phyloP scores from a whole-genome alignment of 2,329 filamentous ascomycete genomes.

The Blumeriella jaapii region DNA sequence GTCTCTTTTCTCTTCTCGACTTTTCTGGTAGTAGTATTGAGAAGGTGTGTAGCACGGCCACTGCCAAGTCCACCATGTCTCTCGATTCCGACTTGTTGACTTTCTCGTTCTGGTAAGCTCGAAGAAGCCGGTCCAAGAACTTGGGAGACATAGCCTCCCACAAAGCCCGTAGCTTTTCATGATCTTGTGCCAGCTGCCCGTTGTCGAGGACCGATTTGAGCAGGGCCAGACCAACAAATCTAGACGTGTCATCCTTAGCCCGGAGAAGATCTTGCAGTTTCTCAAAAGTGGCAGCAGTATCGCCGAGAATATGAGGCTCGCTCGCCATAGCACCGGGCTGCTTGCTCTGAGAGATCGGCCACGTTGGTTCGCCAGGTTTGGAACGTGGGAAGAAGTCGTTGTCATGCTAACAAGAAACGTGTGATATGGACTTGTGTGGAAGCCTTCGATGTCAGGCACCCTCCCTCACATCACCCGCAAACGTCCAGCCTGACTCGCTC shows the following conservation, averaged over 20 bases:
- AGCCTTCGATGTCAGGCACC: too few relatives aligned
- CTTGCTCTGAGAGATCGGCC: too few relatives aligned
- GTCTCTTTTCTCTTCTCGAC: constrained; percentile 33
- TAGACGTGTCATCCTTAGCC: constrained; percentile 53
- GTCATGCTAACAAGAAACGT: background rate
- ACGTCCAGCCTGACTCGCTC: background rate
- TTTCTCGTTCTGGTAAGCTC: constrained; percentile 35
- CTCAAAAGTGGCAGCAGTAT: constrained; percentile 28
- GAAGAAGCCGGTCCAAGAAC: constrained; percentile 52
- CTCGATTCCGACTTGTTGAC: constrained; percentile 34
- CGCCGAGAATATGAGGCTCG: constrained; percentile 2
- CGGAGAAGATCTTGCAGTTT: constrained; percentile 45
- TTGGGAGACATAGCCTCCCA: constrained; percentile 51
- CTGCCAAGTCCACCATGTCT: constrained; percentile 52
- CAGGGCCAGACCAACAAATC: constrained; percentile 56
- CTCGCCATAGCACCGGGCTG: background rate
- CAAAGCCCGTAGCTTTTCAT: constrained; percentile 34
- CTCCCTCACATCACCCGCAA: background rate
- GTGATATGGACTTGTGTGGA: too few relatives aligned
- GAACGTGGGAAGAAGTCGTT: background rate
- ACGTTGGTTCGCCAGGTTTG: background rate
- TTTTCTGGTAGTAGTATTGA: constrained; percentile 41
- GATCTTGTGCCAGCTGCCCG: constrained; percentile 39
- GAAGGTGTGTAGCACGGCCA: constrained; percentile 53
- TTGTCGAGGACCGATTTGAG: constrained; percentile 56